Conservation (phyloP, 2,329 filamentous ascomycete species). For the Ophiostoma sp. region DNA sequence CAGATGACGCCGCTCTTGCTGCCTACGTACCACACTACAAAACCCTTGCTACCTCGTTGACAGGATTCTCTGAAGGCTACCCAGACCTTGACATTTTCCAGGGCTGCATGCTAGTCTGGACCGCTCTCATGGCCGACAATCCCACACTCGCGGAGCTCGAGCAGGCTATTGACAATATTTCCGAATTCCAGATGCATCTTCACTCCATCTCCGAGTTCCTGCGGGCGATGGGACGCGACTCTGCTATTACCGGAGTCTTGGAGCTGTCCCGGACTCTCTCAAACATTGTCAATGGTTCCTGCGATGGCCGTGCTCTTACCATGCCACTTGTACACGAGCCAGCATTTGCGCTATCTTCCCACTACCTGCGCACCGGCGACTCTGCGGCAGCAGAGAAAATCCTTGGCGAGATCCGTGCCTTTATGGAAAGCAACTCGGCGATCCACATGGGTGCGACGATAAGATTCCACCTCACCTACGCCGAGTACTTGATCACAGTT, state of each 20-base stretch:
- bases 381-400: conserved; percentile 45
- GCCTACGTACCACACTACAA: conserved; percentile 46
- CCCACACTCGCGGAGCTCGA: conserved; percentile 40
- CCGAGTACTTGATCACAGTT: conserved; percentile 66
- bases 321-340: conserved; percentile 42
- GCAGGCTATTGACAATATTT: conserved; percentile 44
- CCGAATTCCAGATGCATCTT: conserved; percentile 45
- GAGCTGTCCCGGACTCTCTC: conserved; percentile 44
- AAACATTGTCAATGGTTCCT: conserved; percentile 25
- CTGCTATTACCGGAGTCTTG: conserved; percentile 42
- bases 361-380: conserved; percentile 50
- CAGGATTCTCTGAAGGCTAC: conserved; percentile 39
- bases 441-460: conserved; percentile 38
- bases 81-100: conserved; percentile 33
- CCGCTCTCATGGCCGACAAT: conserved; percentile 37
- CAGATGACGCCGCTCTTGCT: conserved; percentile 42
- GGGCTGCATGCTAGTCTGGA: conserved; percentile 43
- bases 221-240: conserved; percentile 46
- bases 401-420: conserved; percentile 54
- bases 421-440: conserved; percentile 35
- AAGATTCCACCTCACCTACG: conserved; percentile 61
- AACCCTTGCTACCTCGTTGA: conserved; percentile 42
- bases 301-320: background rate
- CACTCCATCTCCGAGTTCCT: conserved; percentile 48
- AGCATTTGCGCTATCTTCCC: conserved; percentile 45